Evolutionary conservation across 495 filamentous ascomycete species (phyloP), one percentile per base, ranked within the genome.

Genomic region (Aspergillus sclerotioniger): DNA sequence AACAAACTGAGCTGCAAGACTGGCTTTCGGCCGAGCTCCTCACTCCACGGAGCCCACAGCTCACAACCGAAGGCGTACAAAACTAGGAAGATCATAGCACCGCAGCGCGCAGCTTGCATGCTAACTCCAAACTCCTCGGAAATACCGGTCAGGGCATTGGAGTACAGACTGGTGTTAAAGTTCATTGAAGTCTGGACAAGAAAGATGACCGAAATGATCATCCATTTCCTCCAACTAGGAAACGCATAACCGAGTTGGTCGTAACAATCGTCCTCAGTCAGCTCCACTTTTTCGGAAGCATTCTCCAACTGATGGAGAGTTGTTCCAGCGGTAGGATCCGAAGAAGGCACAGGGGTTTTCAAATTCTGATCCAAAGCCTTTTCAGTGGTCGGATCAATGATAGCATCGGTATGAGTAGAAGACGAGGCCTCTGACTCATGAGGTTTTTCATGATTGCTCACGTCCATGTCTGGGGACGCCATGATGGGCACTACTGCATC

Each of bases 11-110:
- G 43, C 63, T 87, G 84, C 16, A 85, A 68, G 39, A 86, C 78
- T 0, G 77, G 77, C 65, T 78, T 80, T 12, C 84, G 80, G 12
- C 84, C 84, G 47, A 82, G 66, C 50, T 87, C 84, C 55, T 87
- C 84, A 58, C 79, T 83, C 84, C 84, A 87, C 0, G 84, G 84
- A 0, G 84, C 84, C 84, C 84, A 87, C 0, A 87, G 73, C 60
- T 87, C 84, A 69, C 84, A 86, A 21, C 83, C 84, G 60, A 87
- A 86, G 7, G 82, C 83, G 61, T 87, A 87, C 0, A 81, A 61
- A 43, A 87, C 75, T 16, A 87, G 70, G 68, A 86, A 87, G 29
- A 80, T 79, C 79, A 82, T 81, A 20, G 74, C 76, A 66, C 80
- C 80, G 48, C 72, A 77, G 6, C 82, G 77, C n/a, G 80, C 81